A percentile compares a stretch with the other conserved stretches of the same genome.
Conservation (phyloP, 2,329 filamentous ascomycete genomes). For the Aspergillus sp. region DNA sequence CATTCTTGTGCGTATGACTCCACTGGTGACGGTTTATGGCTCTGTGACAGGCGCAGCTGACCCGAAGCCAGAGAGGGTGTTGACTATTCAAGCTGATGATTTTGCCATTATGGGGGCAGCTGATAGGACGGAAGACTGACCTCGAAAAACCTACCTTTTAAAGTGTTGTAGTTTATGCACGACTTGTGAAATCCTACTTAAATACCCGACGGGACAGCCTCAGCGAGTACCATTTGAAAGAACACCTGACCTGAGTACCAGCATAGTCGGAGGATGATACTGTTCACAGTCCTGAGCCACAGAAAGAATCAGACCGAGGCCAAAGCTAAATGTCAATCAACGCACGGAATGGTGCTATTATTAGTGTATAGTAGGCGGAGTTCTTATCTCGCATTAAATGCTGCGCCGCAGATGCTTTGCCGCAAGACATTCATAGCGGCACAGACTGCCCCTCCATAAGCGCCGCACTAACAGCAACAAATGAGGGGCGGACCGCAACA, state of each 20-base stretch:
- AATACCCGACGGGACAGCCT: not conserved
- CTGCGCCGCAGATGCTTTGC: not conserved
- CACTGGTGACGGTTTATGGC: constrained; percentile 5
- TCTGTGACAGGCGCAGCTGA: constrained; percentile 20
- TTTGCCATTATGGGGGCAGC: not conserved
- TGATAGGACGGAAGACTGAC: not conserved
- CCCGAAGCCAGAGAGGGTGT: constrained; percentile 1
- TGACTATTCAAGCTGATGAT: not conserved
- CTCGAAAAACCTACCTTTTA: not conserved
- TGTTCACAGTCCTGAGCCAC: not conserved
- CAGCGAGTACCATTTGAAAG: not conserved
- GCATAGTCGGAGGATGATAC: not conserved
- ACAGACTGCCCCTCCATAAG: constrained; percentile 2
- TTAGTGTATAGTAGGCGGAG: not conserved
- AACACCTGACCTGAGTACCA: not conserved
- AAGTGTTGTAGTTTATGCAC: not conserved
- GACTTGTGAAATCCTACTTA: too few relatives aligned
- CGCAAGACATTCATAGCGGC: not conserved
- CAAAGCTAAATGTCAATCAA: not conserved
- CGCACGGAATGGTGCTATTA: not conserved
- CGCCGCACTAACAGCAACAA: constrained; percentile 13
- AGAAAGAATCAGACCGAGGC: not conserved
- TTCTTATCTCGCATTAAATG: not conserved
- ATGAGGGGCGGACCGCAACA: constrained; percentile 6
- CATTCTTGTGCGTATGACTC: constrained; percentile 19